phyloP scores from a whole-genome alignment of 345 rosid genomes.

The Balakata baccata region DNA sequence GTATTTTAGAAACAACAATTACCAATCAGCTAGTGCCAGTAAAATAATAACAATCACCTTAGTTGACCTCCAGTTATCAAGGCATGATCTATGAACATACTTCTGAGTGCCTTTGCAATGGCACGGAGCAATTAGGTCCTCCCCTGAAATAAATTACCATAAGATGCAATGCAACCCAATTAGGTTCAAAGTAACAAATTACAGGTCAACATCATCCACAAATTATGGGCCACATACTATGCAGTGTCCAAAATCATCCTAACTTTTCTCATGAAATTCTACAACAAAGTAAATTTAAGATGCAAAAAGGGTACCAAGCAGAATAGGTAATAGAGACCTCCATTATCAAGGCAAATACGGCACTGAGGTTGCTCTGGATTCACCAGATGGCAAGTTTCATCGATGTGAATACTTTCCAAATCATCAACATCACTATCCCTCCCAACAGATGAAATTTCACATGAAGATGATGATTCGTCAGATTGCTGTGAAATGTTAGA shows the following conservation, averaged over 20 bases:
- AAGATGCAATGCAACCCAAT: conserved; percentile 13
- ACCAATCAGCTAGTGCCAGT: neutral
- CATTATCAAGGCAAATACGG: conserved; percentile 92
- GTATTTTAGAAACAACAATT: neutral
- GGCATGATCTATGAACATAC: conserved; percentile 94
- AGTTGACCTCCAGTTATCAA: conserved; percentile 97
- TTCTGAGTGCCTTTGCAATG: conserved; percentile 98
- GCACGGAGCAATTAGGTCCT: conserved; percentile 92
- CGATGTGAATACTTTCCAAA: conserved; percentile 47
- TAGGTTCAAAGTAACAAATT: conserved; percentile 9
- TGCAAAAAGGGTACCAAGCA: conserved; percentile 23
- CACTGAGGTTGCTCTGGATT: conserved; percentile 78
- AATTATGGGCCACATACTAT: neutral
- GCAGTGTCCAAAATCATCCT: neutral
- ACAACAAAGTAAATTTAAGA: conserved; percentile 9
- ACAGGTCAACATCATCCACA: neutral
- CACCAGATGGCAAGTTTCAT: conserved; percentile 66
- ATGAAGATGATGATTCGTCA: conserved; percentile 54
- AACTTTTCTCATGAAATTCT: conserved; percentile 6
- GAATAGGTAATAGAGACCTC: conserved; percentile 47
- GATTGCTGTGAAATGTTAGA: conserved; percentile 36
- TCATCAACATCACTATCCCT: conserved; percentile 46
- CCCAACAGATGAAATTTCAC: conserved; percentile 60
- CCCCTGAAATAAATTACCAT: conserved; percentile 52
- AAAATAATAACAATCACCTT: conserved; percentile 49